A percentile compares a stretch with the other conserved stretches of the same genome.
Conservation (phyloP, 129 eudicot species). For the Ambrosia trifida region DNA sequence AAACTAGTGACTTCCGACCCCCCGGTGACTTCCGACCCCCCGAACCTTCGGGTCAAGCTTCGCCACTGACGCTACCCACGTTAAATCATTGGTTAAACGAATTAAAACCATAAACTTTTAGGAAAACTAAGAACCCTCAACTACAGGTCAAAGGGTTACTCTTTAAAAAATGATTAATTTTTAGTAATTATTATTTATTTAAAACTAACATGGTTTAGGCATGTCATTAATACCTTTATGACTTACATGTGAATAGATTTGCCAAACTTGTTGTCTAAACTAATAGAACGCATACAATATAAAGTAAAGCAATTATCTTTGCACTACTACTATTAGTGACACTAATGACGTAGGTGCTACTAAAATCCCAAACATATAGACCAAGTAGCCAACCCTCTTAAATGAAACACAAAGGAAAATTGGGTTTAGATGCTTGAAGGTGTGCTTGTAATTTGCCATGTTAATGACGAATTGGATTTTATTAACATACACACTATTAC, state of each 20-base stretch:
- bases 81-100: too few species aligned
- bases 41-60: too few species aligned
- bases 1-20: too few species aligned
- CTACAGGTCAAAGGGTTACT: too few species aligned
- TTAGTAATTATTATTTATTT: not conserved
- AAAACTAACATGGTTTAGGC: not conserved
- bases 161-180: too few species aligned
- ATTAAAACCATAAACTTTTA: too few species aligned
- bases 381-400: constrained; percentile 1
- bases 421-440: not conserved
- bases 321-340: not conserved
- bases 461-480: too few species aligned
- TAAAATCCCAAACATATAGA: not conserved
- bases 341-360: not conserved
- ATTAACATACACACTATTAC: too few species aligned
- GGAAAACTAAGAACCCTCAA: too few species aligned
- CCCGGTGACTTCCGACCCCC: too few species aligned
- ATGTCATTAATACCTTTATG: not conserved
- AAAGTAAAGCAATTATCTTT: not conserved
- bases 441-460: not conserved
- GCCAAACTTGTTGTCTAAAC: constrained; percentile 3
- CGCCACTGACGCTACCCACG: too few species aligned
- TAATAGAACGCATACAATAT: not conserved
- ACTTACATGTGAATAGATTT: not conserved
- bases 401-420: not conserved